Evolutionary conservation across 2,329 filamentous ascomycete genomes (phyloP), one percentile per base, ranked within the genome.

Genomic region (Corinectria fuckeliana): DNA sequence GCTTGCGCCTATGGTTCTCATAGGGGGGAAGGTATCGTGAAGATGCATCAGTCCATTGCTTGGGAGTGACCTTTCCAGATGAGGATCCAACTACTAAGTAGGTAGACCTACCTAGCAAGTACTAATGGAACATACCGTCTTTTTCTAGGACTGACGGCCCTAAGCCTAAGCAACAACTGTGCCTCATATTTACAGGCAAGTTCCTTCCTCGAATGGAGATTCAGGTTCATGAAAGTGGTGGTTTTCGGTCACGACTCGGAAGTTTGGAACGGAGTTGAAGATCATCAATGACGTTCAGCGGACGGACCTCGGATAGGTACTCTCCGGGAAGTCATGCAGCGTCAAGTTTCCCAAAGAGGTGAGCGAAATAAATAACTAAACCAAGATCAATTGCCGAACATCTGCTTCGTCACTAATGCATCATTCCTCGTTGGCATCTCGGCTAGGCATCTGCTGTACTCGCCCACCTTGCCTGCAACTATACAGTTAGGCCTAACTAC

Each of bases 371-470:
- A 42, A 8, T 42, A 21, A 42, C 7, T 42, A 34, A 56, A 50
- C n/a, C 26, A 28, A 11, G 32, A 39, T 18, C 21, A 23, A 25
- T n/a, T n/a, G 25, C n/a, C 16, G 34, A 26, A 30, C 21, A 14
- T 28, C 28, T 25, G 32, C 4, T 16, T 21, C 44, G 52, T 56
- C 38, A 41, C 30, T 16, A 34, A 30, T 48, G 32, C n/a, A 42
- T 45, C 42, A n/a, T 20, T 56, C 45, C 36, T 21, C 23, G 34
- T 18, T 13, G 44, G 28, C 4, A 54, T 54, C 51, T 54, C 41
- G 42, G 42, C 23, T 55, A 55, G 25, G 14, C 34, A 9, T 55
- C n/a, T 38, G 44, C 25, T 49, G 28, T 41, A 38, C 30, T 42
- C 30, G 30, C 28, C 41, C 42, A 36, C 41, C 23, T n/a, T n/a